Evolutionary conservation across 2,329 filamentous ascomycete species (phyloP), one percentile per base, ranked within the genome.

Genomic region (Pezicula neosporulosa): DNA sequence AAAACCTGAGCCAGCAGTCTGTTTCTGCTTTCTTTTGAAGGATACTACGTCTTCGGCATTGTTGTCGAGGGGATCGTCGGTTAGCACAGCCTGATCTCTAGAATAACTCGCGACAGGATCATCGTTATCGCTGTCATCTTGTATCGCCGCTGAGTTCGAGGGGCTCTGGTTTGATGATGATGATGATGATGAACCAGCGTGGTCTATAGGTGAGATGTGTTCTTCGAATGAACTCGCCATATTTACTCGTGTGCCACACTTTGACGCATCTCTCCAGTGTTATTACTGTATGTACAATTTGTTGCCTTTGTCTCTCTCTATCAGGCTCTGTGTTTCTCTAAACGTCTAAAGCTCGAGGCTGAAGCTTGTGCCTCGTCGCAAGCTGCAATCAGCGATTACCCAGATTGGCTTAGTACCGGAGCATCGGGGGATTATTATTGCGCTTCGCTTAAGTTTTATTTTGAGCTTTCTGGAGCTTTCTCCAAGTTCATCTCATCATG

Each of bases 21-120:
- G 59, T 54, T 77, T 86, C 59, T 82, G 78, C 57, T 82, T 86
- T 63, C 87, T 83, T 73, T 89, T 90, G 72, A 90, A 90, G 33
- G 86, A 87, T 48, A 88, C 70, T 27, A 77, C 73, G 44, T 80
- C 74, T 49, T 71, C 69, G 33, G 80, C 63, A 41, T 74, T 71
- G 47, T 73, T 69, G 49, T 74, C 71, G 52, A 85, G 68, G 18
- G 83, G 81, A 64, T 86, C 82, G 44, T 81, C 74, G 41, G 71
- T 72, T 48, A 86, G 71, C 35, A 82, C 56, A 47, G 68, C 65
- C 48, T 61, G 61, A 38, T 65, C 62, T 58, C 56, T 58, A 7
- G 57, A 53, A 51, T 58, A 56, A 54, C 51, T 60, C 55, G 60
- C 56, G 54, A 61, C 58, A 43, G 62, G 63, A 50, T 68, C 63